Base-by-base conservation (phyloP, 805 yeast genomes). In the Saccharomycopsis amapae region DNA sequence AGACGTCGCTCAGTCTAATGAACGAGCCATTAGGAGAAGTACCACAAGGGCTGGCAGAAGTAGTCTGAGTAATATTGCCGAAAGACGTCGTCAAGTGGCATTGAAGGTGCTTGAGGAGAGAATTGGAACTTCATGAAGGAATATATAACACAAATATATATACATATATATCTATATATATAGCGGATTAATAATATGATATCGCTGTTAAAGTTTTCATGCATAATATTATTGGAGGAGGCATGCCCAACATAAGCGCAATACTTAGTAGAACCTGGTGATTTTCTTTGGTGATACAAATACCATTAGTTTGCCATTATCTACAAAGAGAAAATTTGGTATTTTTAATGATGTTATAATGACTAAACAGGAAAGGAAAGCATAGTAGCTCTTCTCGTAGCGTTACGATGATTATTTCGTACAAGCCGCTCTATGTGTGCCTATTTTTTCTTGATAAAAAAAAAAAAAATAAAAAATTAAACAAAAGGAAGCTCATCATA, bases 1-100 rank as follows among this genome's bases (percentile, higher is more conserved):
- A 35, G 80, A 79, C 36, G 71, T 85, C 24, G 93, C 82, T 54
- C 80, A 80, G 43, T 78, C 89, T 55, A 85, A 85, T 61, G 60
- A 79, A 44, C 69, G 90, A 53, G 84, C 86, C 0, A 77, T 75
- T 51, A 73, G 78, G 67, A 70, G 89, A 67, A 48, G 64, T 56
- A 38, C 64, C 42, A 42, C 52, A 40, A 87, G 81, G 55, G 88
- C 81, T 55, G 73, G 89, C 60, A 75, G 88, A 62, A 30, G 41
- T n/a, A 65, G 65, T 55, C 17, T n/a, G 9, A 9, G 6, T 6
- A 76, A 75, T 50, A 81, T 74, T 3, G 86, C 85, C 18, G 89
- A 83, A 56, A 73, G 90, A 62, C 75, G 89, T 62, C 75, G 85
- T 64, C 86, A 80, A 58, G 78, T 82, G 35, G 90, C 90, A 1